Percentiles rank a stretch among this genome's conserved stretches.
Conservation (phyloP, 139 green algal genomes). For the Chlorella sorokiniana region DNA sequence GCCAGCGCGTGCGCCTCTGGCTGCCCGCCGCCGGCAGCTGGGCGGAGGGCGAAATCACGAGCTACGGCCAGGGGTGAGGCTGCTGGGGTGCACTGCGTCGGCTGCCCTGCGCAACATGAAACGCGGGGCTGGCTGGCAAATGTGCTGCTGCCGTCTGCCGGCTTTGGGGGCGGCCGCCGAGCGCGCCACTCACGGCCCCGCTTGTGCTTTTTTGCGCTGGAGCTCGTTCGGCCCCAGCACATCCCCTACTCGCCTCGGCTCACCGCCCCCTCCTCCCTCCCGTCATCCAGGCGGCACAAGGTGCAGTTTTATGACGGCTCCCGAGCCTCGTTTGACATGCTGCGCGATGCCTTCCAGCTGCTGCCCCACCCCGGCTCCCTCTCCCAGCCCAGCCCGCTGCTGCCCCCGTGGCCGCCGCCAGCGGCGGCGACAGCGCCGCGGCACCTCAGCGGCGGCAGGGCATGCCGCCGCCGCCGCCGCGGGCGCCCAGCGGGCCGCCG, state of each 20-base stretch:
- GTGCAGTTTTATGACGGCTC: constrained; percentile 13
- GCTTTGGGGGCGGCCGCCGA: too few relatives aligned
- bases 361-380: neutral
- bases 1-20: constrained; percentile 26
- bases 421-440: neutral
- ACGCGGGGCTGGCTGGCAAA: too few relatives aligned
- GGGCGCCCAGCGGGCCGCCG: neutral
- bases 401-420: neutral
- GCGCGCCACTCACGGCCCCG: too few relatives aligned
- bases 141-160: too few relatives aligned
- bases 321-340: neutral
- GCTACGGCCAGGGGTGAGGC: constrained; percentile 16
- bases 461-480: neutral
- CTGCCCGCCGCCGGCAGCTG: neutral
- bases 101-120: neutral
- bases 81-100: neutral
- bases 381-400: neutral
- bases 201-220: too few relatives aligned
- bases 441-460: neutral
- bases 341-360: constrained; percentile 9
- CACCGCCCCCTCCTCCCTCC: neutral
- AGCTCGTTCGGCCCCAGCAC: too few relatives aligned
- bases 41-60: constrained; percentile 9
- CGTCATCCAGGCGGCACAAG: constrained; percentile 9
- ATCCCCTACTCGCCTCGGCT: neutral